These are phyloP conservation scores for Cucurbita moschata DNA, from an alignment of 306 rosid genomes.

Conservation along the genomic window DNA sequence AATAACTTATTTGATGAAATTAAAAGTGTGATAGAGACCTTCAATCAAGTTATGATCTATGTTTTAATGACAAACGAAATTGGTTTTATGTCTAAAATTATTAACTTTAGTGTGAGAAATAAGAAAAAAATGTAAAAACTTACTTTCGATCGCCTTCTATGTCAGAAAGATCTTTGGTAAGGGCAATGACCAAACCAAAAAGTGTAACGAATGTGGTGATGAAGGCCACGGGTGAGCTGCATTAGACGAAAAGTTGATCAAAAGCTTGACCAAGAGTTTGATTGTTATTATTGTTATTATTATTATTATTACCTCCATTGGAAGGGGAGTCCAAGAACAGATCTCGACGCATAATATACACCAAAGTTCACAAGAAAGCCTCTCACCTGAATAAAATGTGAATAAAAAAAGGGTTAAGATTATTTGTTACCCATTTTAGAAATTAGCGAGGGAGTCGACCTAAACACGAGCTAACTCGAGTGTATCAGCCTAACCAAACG, in stretches of 20 bases:
- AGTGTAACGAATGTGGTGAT: slow-evolving; percentile 75
- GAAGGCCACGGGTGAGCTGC: slow-evolving; percentile 79
- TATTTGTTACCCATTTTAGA: too few species aligned
- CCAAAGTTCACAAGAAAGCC: not conserved
- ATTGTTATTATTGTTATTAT: not conserved
- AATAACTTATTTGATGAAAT: too few species aligned
- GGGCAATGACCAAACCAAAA: slow-evolving; percentile 84
- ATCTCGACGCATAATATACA: not conserved
- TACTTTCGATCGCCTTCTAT: slow-evolving; percentile 96
- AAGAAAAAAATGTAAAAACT: not conserved
- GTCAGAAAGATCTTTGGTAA: slow-evolving; percentile 93
- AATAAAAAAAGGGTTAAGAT: not conserved
- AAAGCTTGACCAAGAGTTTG: not conserved
- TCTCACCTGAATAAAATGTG: not conserved
- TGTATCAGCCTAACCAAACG: too few species aligned
- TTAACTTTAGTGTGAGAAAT: not conserved
- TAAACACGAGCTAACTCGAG: too few species aligned
- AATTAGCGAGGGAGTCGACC: too few species aligned
- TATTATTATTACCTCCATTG: not conserved
- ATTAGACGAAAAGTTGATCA: not conserved
- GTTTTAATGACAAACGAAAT: too few species aligned
- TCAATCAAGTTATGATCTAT: too few species aligned
- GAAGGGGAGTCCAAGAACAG: slow-evolving; percentile 4
- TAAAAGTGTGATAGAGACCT: too few species aligned
- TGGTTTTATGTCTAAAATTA: too few species aligned